Evolutionary conservation across 495 filamentous ascomycete species (phyloP).

Genomic region (Aspergillus asperescens): DNA sequence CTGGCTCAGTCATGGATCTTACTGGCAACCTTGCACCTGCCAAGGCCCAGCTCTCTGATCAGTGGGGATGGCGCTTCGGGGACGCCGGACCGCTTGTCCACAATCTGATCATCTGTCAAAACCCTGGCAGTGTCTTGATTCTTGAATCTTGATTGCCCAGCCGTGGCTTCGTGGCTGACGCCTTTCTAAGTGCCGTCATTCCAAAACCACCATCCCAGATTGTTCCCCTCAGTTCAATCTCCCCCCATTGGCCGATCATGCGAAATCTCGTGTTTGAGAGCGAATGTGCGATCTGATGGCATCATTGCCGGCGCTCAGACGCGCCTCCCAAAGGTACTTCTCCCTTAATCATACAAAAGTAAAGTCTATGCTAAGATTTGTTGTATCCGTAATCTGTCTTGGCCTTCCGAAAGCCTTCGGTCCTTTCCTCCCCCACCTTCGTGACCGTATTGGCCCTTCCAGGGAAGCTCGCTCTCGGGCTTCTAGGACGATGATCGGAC

Average conservation of each 20-base stretch:
- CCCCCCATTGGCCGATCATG: constrained; percentile 15
- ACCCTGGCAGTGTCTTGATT: constrained; percentile 1
- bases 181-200: no score
- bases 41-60: not conserved
- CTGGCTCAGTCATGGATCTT: not conserved
- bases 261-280: constrained; percentile 2
- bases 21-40: not conserved
- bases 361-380: not conserved
- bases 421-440: not conserved
- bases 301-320: constrained; percentile 14
- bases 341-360: not conserved
- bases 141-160: constrained; percentile 1
- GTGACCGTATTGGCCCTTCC: constrained; percentile 2
- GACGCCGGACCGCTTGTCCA: constrained; percentile 19
- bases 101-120: constrained; percentile 19
- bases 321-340: constrained; percentile 7
- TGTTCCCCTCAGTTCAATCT: no score
- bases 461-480: constrained; percentile 1
- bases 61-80: constrained; percentile 16
- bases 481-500: constrained; percentile 1
- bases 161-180: not conserved
- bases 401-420: not conserved
- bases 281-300: constrained; percentile 10
- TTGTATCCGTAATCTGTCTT: not conserved
- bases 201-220: no score